These are phyloP conservation scores for Polyporus tsugae DNA, from an alignment of 1,284 basidiomycete species.

Conservation along the genomic window DNA sequence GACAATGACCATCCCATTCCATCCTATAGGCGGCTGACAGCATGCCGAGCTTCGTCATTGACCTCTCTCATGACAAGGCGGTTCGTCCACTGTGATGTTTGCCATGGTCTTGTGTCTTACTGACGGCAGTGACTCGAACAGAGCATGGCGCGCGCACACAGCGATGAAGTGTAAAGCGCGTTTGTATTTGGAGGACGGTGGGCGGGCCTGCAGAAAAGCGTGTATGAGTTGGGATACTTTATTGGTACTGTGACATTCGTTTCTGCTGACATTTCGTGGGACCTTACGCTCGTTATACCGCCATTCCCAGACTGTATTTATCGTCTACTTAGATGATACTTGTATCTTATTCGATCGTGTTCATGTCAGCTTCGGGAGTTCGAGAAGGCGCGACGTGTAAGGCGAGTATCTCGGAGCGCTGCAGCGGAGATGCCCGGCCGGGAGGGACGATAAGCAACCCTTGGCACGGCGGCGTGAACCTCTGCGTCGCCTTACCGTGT, in stretches of 20 bases:
- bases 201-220: no score
- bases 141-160: background rate
- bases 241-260: constrained; percentile 2
- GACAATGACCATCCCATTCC: background rate
- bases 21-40: background rate
- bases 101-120: background rate
- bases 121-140: background rate
- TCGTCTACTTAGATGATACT: background rate
- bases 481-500: no score
- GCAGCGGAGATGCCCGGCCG: no score
- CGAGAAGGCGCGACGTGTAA: background rate
- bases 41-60: background rate
- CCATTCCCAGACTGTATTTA: background rate
- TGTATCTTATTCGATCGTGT: background rate
- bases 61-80: background rate
- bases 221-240: background rate
- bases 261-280: background rate
- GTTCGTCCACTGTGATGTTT: background rate
- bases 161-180: background rate
- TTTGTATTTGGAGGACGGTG: background rate
- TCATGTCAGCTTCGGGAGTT: background rate
- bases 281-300: background rate
- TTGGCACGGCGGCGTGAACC: no score
- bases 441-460: no score
- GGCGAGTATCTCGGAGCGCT: no score